Percentiles rank a stretch among this genome's conserved stretches.
Evolutionary conservation across 2,329 filamentous ascomycete species (phyloP).

Genomic region (Aspergillus calidoustus): DNA sequence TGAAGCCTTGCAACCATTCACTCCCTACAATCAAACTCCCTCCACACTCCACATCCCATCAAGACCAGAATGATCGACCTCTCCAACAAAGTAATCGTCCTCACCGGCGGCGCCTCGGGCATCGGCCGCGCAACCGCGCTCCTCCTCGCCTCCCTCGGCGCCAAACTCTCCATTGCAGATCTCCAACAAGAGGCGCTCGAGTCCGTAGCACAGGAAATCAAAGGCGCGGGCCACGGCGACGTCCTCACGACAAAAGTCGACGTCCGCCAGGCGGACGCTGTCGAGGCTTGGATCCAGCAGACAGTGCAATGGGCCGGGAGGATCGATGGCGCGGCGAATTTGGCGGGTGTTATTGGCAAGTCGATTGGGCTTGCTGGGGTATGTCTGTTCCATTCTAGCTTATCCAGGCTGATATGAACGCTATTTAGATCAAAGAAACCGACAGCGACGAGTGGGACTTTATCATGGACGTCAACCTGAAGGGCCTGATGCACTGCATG

Average conservation of each 20-base stretch:
- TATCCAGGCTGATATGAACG: too few relatives aligned
- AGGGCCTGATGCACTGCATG: constrained; percentile 2
- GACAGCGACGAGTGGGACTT: constrained; percentile 4
- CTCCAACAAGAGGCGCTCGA: background rate
- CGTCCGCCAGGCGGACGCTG: background rate
- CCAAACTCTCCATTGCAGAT: constrained; percentile 7
- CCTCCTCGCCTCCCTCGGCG: background rate
- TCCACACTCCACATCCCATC: too few relatives aligned
- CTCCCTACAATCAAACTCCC: too few relatives aligned
- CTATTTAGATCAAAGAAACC: background rate
- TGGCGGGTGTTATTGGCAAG: background rate
- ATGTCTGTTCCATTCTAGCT: too few relatives aligned
- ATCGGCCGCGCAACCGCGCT: constrained; percentile 1
- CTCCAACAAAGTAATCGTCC: constrained; percentile 7
- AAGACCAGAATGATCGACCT: background rate
- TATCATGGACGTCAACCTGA: constrained; percentile 10
- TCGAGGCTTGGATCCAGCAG: constrained; percentile 4
- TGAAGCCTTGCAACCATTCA: too few relatives aligned
- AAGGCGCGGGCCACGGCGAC: background rate
- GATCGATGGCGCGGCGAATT: constrained; percentile 7
- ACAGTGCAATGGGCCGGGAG: background rate
- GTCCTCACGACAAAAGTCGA: background rate
- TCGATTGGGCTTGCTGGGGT: background rate
- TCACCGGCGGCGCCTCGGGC: constrained; percentile 3
- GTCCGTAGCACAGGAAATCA: background rate